Conservation (phyloP, 192 early-diverging fungal genomes). For the Thamnidium elegans region DNA sequence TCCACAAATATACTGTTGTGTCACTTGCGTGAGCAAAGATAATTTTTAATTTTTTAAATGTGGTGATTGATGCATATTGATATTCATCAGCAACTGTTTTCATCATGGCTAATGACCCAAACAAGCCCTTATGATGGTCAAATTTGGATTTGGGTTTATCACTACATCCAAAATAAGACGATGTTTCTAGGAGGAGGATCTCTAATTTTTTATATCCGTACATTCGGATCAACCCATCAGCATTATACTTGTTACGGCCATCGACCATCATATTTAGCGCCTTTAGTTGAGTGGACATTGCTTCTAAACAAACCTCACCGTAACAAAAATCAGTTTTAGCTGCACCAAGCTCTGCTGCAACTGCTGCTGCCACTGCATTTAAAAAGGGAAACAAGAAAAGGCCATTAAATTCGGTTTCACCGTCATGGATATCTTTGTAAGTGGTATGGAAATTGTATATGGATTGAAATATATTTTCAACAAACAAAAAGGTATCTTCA, state of each 20-base stretch:
- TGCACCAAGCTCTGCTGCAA: not conserved
- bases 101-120: not conserved
- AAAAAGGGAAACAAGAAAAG: conserved; percentile 6
- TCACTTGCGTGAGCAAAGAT: not conserved
- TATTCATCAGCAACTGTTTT: conserved; percentile 10
- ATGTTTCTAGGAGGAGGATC: not conserved
- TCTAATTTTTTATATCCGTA: conserved; percentile 1
- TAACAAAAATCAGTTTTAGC: conserved; percentile 1
- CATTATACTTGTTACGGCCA: not conserved
- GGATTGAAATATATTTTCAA: not conserved
- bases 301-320: not conserved
- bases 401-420: not conserved
- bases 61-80: not conserved
- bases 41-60: not conserved
- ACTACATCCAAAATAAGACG: not conserved
- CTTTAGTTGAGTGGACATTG: not conserved
- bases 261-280: not conserved
- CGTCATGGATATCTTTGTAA: not conserved
- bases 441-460: conserved; percentile 2
- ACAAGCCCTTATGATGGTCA: conserved; percentile 15
- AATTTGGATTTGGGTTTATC: not conserved
- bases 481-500: conserved; percentile 6
- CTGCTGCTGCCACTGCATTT: not conserved
- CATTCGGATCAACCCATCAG: not conserved
- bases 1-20: not conserved